phyloP scores from a whole-genome alignment of 192 early-diverging fungal species.

The Backusella sp. region DNA sequence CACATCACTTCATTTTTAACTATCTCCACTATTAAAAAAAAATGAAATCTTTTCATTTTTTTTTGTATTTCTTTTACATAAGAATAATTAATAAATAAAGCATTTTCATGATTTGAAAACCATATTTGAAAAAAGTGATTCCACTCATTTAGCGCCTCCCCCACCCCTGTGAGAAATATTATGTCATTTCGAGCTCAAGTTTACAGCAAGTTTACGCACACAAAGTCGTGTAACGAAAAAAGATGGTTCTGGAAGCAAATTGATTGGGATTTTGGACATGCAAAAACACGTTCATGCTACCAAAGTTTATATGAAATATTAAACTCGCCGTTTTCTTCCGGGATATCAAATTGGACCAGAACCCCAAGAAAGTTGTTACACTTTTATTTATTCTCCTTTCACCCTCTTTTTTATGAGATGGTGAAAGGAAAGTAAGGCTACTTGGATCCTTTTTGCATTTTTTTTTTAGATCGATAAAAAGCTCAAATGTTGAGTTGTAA shows the following conservation, averaged over 20 bases:
- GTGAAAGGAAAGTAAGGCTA: background rate
- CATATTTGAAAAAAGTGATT: background rate
- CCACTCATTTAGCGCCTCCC: background rate
- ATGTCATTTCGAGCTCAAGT: background rate
- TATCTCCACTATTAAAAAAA: background rate
- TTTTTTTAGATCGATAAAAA: no score
- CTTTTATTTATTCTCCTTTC: background rate
- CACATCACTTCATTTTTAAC: background rate
- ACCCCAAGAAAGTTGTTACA: background rate
- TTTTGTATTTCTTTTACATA: background rate
- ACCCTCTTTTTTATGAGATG: background rate
- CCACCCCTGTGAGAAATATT: background rate
- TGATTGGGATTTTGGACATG: background rate
- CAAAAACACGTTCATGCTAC: conserved; percentile 1
- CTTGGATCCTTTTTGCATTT: no score
- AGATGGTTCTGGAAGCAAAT: background rate
- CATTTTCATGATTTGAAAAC: background rate
- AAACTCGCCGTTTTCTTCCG: conserved; percentile 1
- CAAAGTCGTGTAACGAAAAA: background rate
- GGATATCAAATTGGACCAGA: background rate
- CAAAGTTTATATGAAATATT: background rate
- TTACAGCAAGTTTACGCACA: background rate
- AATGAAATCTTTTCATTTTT: background rate
- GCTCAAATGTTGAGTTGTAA: no score
- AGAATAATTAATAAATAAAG: background rate